These are phyloP conservation scores for Suillus weaverae DNA, from an alignment of 768 basidiomycete genomes.

Conservation along the genomic window DNA sequence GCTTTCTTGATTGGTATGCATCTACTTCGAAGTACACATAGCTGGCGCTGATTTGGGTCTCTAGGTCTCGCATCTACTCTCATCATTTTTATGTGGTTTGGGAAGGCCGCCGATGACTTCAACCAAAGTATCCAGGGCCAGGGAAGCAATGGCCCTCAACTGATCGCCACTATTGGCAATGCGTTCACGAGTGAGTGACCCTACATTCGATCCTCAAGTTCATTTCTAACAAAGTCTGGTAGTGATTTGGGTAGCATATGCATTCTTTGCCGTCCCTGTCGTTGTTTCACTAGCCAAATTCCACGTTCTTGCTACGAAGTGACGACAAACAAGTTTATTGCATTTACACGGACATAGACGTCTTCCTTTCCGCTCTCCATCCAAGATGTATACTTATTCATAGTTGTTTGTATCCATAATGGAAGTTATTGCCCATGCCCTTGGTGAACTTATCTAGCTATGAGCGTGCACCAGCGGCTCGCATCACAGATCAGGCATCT, in stretches of 20 bases:
- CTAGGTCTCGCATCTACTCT: constrained; percentile 69
- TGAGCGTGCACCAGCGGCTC: not conserved
- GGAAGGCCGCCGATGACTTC: constrained; percentile 77
- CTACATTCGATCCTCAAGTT: not conserved
- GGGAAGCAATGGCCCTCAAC: constrained; percentile 53
- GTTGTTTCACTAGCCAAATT: constrained; percentile 68
- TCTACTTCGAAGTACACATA: constrained; percentile 1
- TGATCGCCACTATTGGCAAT: constrained; percentile 65
- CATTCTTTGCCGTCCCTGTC: constrained; percentile 71
- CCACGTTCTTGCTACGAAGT: constrained; percentile 54
- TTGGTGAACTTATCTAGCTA: not conserved
- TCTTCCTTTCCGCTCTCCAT: not conserved
- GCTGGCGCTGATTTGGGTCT: not conserved
- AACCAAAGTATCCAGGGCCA: constrained; percentile 58
- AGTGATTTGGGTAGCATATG: constrained; percentile 83
- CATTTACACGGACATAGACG: not conserved
- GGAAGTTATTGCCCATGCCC: not conserved
- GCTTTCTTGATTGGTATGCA: constrained; percentile 71
- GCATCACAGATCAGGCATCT: not conserved
- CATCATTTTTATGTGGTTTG: constrained; percentile 78
- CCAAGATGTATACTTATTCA: not conserved
- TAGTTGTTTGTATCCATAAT: constrained; percentile 6
- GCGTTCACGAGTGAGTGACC: constrained; percentile 68
- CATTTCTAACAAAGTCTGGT: constrained; percentile 2
- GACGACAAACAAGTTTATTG: constrained; percentile 15